phyloP scores from a whole-genome alignment of 371 early-diverging fungal genomes.

The Circinella umbellata region DNA sequence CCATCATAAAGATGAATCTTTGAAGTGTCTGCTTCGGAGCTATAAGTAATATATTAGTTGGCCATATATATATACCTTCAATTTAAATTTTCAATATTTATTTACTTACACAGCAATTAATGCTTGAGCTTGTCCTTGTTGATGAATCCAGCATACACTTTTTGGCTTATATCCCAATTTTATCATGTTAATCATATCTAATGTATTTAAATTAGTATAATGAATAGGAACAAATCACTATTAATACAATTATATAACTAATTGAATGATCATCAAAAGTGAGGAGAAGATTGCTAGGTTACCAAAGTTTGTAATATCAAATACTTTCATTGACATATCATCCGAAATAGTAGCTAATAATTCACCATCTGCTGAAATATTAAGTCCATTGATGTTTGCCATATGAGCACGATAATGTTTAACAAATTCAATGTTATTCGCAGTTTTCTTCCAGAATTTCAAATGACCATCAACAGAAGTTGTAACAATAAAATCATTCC shows the following conservation, averaged over 20 bases:
- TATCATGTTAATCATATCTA: conserved; percentile 96
- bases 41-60: conserved; percentile 22
- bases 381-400: conserved; percentile 60
- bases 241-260: too few relatives aligned
- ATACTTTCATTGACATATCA: conserved; percentile 90
- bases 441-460: conserved; percentile 98
- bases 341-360: conserved; percentile 83
- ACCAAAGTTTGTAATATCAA: conserved; percentile 95
- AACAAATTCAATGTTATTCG: conserved; percentile 93
- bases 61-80: conserved; percentile 50
- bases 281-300: conserved; percentile 1
- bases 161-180: conserved; percentile 78
- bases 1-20: conserved; percentile 86
- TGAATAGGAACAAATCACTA: neutral
- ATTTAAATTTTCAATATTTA: neutral
- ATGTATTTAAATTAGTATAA: neutral
- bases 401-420: conserved; percentile 94
- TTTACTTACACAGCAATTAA: conserved; percentile 73
- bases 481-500: conserved; percentile 92
- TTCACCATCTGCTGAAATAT: conserved; percentile 78
- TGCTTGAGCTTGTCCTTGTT: conserved; percentile 82
- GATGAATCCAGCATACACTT: conserved; percentile 86
- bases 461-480: conserved; percentile 95
- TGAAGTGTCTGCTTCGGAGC: conserved; percentile 76
- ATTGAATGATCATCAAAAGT: too few relatives aligned